phyloP scores from a whole-genome alignment of 2,329 filamentous ascomycete species.

The Fusarium lyarnte region DNA sequence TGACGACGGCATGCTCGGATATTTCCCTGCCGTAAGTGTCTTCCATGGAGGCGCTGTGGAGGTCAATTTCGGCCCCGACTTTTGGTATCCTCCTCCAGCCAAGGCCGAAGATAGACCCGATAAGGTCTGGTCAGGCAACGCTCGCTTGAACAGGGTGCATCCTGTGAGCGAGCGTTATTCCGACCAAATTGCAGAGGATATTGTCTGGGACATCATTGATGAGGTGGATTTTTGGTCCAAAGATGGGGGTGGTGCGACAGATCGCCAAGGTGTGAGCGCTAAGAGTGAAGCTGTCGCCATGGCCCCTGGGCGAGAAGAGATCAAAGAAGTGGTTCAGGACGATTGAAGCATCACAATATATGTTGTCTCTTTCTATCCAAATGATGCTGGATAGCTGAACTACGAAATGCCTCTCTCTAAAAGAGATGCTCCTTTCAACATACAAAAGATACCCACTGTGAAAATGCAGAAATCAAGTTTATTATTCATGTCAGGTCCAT shows the following conservation, averaged over 20 bases:
- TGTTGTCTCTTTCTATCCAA: neutral
- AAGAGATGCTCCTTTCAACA: neutral
- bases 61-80: constrained; percentile 92
- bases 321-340: constrained; percentile 73
- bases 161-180: constrained; percentile 82
- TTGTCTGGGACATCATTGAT: constrained; percentile 92
- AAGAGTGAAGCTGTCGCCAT: constrained; percentile 56
- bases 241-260: constrained; percentile 65
- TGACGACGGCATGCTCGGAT: constrained; percentile 94
- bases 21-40: constrained; percentile 92
- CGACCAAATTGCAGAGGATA: constrained; percentile 94
- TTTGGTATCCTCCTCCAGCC: constrained; percentile 84
- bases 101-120: constrained; percentile 60
- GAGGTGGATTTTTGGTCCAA: constrained; percentile 91
- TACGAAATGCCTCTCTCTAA: neutral
- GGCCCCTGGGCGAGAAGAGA: constrained; percentile 63
- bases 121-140: constrained; percentile 49
- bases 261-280: constrained; percentile 55
- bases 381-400: neutral
- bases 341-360: constrained; percentile 52
- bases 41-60: constrained; percentile 92
- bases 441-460: constrained; percentile 44
- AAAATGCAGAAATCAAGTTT: constrained; percentile 30
- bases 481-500: constrained; percentile 20
- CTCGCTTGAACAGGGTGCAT: constrained; percentile 53